These are phyloP conservation scores for Monilinia laxa DNA, from an alignment of 2,329 filamentous ascomycete species.

Conservation along the genomic window DNA sequence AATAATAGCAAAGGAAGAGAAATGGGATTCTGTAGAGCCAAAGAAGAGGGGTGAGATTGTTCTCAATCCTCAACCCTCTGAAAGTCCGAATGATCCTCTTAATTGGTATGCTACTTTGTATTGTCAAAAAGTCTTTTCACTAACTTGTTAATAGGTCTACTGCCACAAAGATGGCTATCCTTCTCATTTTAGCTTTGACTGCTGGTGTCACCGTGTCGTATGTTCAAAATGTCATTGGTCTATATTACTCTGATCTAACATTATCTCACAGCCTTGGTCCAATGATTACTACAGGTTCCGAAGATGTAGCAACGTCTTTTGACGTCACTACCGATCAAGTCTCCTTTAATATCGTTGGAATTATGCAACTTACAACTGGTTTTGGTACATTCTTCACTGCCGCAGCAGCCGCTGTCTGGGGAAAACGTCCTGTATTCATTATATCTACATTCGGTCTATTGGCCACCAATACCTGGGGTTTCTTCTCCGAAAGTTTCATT, in stretches of 20 bases:
- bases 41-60: slow-evolving; percentile 49
- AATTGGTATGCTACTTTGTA: slow-evolving; percentile 45
- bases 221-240: slow-evolving; percentile 26
- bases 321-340: slow-evolving; percentile 43
- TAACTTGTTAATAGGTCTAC: slow-evolving; percentile 21
- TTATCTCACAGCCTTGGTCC: slow-evolving; percentile 41
- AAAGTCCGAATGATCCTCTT: slow-evolving; percentile 54
- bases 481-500: slow-evolving; percentile 42
- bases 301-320: slow-evolving; percentile 42
- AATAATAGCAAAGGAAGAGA: slow-evolving; percentile 27
- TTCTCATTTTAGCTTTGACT: slow-evolving; percentile 34
- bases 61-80: slow-evolving; percentile 53
- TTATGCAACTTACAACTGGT: slow-evolving; percentile 45
- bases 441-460: slow-evolving; percentile 41
- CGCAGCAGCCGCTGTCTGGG: slow-evolving; percentile 43
- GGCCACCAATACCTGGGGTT: slow-evolving; percentile 44
- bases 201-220: slow-evolving; percentile 38
- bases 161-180: slow-evolving; percentile 35
- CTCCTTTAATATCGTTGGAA: slow-evolving; percentile 40
- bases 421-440: slow-evolving; percentile 37
- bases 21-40: slow-evolving; percentile 36
- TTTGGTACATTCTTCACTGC: slow-evolving; percentile 46
- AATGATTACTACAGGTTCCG: slow-evolving; percentile 45
- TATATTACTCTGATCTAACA: slow-evolving; percentile 20
- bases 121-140: slow-evolving; percentile 28